phyloP scores from a whole-genome alignment of 2,329 filamentous ascomycete species.

The Colletotrichum sp. region DNA sequence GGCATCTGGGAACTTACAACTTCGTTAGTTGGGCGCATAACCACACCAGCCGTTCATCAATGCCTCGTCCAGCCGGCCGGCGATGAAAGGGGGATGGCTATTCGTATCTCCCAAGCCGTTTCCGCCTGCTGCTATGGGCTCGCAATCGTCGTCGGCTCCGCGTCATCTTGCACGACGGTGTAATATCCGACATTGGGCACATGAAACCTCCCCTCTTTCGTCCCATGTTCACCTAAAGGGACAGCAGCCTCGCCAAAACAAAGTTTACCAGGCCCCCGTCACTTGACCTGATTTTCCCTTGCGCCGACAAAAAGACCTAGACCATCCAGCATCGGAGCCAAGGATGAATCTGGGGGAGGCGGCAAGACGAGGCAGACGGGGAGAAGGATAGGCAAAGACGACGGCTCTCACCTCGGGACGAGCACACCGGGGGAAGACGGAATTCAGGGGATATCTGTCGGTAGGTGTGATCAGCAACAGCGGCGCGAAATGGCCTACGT shows the following conservation, averaged over 20 bases:
- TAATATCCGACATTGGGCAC: not conserved
- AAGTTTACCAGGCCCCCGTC: conserved; percentile 10
- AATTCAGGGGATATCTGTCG: not conserved
- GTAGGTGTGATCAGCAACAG: not conserved
- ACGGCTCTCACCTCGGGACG: not conserved
- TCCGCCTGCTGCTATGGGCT: not conserved
- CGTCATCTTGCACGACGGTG: not conserved
- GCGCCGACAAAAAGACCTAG: not conserved
- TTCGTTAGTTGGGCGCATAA: not conserved
- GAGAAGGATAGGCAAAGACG: not conserved
- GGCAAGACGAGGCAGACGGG: not conserved
- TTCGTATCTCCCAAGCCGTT: not conserved
- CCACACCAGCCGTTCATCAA: not conserved
- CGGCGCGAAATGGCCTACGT: not conserved
- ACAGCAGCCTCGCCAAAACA: conserved; percentile 9
- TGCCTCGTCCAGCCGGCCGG: not conserved
- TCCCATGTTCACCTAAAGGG: not conserved
- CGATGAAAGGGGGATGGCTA: not conserved
- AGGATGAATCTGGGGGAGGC: not conserved
- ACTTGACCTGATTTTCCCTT: conserved; percentile 4
- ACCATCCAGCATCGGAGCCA: not conserved
- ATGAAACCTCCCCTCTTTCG: conserved; percentile 17
- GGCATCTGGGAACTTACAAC: not conserved
- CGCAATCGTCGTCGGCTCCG: conserved; percentile 8
- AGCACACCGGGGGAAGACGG: not conserved